Evolutionary conservation across 129 eudicot species (phyloP), one percentile per base, ranked within the genome.

Genomic region (Ambrosia trifida): DNA sequence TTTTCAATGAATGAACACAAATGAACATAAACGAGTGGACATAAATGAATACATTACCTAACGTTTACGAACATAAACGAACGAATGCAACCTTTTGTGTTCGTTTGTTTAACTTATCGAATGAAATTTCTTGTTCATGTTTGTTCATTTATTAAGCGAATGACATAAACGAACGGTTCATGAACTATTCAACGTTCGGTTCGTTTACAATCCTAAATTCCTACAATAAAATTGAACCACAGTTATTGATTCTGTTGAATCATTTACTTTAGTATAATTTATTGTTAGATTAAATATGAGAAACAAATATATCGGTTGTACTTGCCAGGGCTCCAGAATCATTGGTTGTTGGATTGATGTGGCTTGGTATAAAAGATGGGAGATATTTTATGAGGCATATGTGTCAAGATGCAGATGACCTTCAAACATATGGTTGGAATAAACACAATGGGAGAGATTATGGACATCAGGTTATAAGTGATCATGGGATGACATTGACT

Each of bases 361-460:
- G 99, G 99, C 70, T 95, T 79, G 97, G 92, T 63, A 88, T 81
- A 11, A 88, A 90, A 82, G 96, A 90, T 61, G 97, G 97, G 20
- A 82, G 83, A 69, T 95, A 84, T 78, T 56, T 18, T 50, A 82
- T 95, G 84, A 82, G 99, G 57, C 99, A 95, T 79, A 79, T 88
- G 9, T 95, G 99, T 81, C 91, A 95, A 83, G 84, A 95, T 81
- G 80, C 96, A 6, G 99, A 95, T 53, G 96, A 88, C 11, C 93
- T 95, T 16, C 85, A 82, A 38, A 87, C 85, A 62, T 95, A 95
- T 78, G 97, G 97, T 58, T 95, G 99, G 99, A 84, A 79, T 45
- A 83, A 81, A 80, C 99, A 95, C 61, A 90, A 90, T 81, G 99
- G 99, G 68, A 89, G 99, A 66, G 97, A 95, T 78, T 95, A 81